Evolutionary conservation across 441 rosid species (phyloP).

Genomic region (Euphorbia corollata): DNA sequence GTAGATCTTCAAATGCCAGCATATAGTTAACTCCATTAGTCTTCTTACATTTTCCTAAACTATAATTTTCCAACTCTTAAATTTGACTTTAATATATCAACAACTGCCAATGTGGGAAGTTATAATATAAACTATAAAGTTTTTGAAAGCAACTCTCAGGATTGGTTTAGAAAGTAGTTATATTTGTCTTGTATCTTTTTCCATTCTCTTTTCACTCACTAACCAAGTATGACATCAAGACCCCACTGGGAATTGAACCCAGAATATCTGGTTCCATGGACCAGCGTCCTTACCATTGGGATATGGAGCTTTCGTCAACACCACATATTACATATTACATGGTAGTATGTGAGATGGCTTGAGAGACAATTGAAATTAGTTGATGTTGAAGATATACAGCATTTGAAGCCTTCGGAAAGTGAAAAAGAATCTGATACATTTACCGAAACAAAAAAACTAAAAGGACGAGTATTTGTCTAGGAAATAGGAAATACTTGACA

Average conservation of each 20-base stretch:
- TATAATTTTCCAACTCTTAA: background rate
- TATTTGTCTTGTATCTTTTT: background rate
- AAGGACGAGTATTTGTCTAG: background rate
- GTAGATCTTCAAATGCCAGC: background rate
- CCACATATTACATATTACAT: background rate
- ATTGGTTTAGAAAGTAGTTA: background rate
- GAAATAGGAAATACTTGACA: too few relatives aligned
- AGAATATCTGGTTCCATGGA: constrained; percentile 95
- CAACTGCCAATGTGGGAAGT: background rate
- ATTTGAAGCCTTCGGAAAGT: background rate
- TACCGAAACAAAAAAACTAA: background rate
- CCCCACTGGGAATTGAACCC: constrained; percentile 97
- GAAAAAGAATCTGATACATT: background rate
- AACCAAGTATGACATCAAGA: constrained; percentile 21
- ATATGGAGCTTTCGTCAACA: background rate
- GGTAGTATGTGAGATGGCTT: background rate
- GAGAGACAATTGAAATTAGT: background rate
- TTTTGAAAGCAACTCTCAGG: background rate
- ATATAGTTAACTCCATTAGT: too few relatives aligned
- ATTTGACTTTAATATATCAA: background rate
- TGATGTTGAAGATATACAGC: background rate
- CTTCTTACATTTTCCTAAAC: background rate
- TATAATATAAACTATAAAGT: background rate
- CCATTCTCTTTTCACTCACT: background rate
- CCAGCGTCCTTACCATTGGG: constrained; percentile 97